A percentile compares a stretch with the other conserved stretches of the same genome.
phyloP scores from a whole-genome alignment of 2,329 filamentous ascomycete species.

The Cladosporium sphaerospermum region DNA sequence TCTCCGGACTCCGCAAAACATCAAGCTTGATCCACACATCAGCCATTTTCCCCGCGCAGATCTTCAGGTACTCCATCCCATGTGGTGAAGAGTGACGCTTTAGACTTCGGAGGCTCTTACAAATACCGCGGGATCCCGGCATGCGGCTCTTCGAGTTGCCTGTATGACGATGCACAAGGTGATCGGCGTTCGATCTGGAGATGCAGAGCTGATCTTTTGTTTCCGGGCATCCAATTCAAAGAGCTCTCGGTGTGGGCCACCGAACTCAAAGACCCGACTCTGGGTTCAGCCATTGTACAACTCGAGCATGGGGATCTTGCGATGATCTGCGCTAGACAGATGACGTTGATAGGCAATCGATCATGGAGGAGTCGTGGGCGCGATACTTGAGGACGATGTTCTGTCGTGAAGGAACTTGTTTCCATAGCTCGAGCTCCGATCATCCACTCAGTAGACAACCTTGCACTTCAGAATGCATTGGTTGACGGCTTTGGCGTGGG shows the following conservation, averaged over 20 bases:
- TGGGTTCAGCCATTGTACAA: not conserved
- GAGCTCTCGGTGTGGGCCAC: not conserved
- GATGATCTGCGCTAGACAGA: not conserved
- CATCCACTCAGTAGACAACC: too few species aligned
- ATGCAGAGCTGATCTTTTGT: not conserved
- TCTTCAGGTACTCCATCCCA: constrained; percentile 3
- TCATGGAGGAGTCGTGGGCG: not conserved
- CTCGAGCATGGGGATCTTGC: not conserved
- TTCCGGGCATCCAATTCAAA: not conserved
- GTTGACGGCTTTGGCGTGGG: not conserved
- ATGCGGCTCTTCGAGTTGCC: constrained; percentile 6
- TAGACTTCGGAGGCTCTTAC: not conserved
- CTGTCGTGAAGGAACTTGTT: too few species aligned
- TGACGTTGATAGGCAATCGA: not conserved
- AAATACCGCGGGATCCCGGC: constrained; percentile 1
- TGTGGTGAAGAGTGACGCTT: not conserved
- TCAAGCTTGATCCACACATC: too few species aligned
- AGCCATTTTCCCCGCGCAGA: constrained; percentile 1
- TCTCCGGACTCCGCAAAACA: too few species aligned
- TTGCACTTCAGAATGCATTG: not conserved
- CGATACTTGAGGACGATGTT: not conserved
- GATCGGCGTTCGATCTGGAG: not conserved
- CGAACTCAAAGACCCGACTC: not conserved
- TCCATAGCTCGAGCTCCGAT: too few species aligned
- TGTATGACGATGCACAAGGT: not conserved